Conservation (phyloP, 2,329 filamentous ascomycete genomes). For the Paecilomyces variotii region DNA sequence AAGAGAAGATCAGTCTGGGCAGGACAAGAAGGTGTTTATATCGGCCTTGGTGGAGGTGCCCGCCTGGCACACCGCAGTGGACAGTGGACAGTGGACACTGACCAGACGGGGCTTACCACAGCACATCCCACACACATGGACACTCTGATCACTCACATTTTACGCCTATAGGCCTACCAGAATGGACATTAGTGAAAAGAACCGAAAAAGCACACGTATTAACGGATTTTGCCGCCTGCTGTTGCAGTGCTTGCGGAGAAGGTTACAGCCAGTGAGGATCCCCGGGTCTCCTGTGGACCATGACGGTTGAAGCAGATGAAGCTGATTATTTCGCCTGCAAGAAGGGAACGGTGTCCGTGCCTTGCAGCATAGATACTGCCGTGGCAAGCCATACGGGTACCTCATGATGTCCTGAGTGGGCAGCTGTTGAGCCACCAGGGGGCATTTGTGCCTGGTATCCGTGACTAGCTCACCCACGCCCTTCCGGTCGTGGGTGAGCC, state of each 20-base stretch:
- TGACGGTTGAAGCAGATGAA: neutral
- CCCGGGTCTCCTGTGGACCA: neutral
- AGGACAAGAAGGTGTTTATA: slow-evolving; percentile 1
- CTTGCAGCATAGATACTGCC: neutral
- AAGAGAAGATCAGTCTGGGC: slow-evolving; percentile 7
- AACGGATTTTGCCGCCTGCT: neutral
- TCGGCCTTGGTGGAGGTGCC: neutral
- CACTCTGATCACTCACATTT: neutral
- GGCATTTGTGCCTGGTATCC: neutral
- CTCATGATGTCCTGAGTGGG: neutral
- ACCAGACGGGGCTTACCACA: neutral
- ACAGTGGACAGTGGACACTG: neutral
- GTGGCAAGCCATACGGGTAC: neutral
- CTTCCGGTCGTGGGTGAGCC: no score
- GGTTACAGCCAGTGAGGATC: neutral
- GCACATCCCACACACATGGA: neutral
- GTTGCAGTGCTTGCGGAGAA: neutral
- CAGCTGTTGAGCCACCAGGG: neutral
- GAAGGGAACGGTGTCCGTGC: neutral
- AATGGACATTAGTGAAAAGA: neutral
- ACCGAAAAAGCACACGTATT: neutral
- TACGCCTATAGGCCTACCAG: neutral
- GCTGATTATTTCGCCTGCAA: neutral
- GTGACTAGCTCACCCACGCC: no score
- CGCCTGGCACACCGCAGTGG: neutral